Base-by-base conservation (phyloP, 2,329 filamentous ascomycete genomes). In the Rutstroemia sp. region DNA sequence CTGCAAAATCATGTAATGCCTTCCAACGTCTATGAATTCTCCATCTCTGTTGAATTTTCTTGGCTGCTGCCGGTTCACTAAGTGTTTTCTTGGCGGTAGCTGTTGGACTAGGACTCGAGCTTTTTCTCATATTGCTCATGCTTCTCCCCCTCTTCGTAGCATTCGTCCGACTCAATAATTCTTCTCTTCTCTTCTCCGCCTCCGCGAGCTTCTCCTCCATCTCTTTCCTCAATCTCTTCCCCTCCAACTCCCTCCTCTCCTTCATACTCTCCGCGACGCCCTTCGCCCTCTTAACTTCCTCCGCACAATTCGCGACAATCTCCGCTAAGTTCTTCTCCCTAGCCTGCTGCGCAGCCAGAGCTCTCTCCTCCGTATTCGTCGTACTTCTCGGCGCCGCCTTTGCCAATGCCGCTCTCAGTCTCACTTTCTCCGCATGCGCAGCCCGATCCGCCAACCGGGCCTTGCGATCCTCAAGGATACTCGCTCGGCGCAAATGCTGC, bases 151-250 rank as follows among this genome's bases (percentile, higher is more conserved):
- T 77, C 68, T 76, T 77, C 64, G 73, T 73, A 62, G 75, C 72
- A 70, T 75, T 77, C 65, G 72, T 63, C 69, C 78, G 75, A 68
- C 75, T 79, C 63, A 81, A 74, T 59, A 87, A 71, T 73, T 87
- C 80, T 67, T 86, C 80, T 58, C 88, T 78, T 64, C 89, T 79
- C 68, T 76, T 81, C 70, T 92, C 87, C 0, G 87, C 89, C 67
- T 92, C 88, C 34, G 87, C 86, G 64, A 89, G 79, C 61, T 86
- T 83, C 73, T 91, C 88, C 68, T 92, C 86, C 78, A 92, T 90
- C 69, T 91, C 87, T 51, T 81, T 72, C 60, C 83, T 82, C 68
- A 88, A 78, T 65, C 84, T 83, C 63, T 78, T 78, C 56, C 88
- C 80, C 61, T 92, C 87, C 56, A 85, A 84, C 67, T 90, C 86